Conservation (phyloP, 176 grass and related monocot genomes). For the Bromus sterilis region DNA sequence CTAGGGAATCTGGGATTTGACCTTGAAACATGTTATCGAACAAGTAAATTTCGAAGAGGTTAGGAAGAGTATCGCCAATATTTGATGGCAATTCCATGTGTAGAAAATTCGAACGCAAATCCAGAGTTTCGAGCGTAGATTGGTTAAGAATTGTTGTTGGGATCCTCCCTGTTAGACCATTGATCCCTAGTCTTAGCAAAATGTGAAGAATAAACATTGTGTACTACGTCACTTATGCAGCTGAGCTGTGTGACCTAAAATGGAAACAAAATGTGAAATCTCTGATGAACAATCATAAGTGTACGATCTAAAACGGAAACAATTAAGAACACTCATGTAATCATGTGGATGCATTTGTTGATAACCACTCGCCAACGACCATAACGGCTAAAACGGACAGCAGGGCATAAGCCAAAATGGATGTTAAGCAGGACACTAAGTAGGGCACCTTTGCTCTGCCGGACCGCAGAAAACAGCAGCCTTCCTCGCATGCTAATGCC, state of each 20-base stretch:
- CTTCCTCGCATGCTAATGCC: not conserved
- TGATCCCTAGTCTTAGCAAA: not conserved
- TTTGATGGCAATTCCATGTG: not conserved
- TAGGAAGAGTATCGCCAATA: conserved; percentile 9
- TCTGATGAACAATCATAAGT: too few species aligned
- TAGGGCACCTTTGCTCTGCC: not conserved
- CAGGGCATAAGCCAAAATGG: not conserved
- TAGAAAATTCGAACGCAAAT: not conserved
- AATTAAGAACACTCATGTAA: too few species aligned
- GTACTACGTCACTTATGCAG: not conserved
- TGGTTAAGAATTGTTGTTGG: not conserved
- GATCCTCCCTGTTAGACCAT: not conserved
- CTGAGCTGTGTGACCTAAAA: too few species aligned
- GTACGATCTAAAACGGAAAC: too few species aligned
- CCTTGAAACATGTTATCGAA: not conserved
- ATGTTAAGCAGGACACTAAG: not conserved
- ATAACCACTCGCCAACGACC: not conserved
- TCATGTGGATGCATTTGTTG: not conserved
- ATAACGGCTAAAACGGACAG: not conserved
- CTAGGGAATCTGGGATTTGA: conserved; percentile 22
- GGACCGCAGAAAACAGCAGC: not conserved
- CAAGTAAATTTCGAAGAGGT: not conserved
- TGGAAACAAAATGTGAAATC: too few species aligned
- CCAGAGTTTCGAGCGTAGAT: not conserved
- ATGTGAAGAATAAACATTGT: not conserved